Percentiles rank a stretch among this genome's conserved stretches.
These are phyloP conservation scores for Grifola frondosa DNA, from an alignment of 1,284 basidiomycete species.

Conservation along the genomic window DNA sequence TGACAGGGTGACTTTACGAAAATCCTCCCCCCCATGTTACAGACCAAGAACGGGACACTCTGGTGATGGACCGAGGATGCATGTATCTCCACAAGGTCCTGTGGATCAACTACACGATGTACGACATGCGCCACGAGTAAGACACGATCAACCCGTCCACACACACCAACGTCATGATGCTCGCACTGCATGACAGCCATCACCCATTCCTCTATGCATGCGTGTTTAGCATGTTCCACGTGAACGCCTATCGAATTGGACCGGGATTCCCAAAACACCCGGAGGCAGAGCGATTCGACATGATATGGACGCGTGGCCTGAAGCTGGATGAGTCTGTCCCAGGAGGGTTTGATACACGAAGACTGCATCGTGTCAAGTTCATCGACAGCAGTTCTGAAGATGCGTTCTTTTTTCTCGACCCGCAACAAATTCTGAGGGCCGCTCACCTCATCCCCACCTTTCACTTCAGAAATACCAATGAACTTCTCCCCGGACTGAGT, in stretches of 20 bases:
- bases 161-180: slow-evolving; percentile 36
- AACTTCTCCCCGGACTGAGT: slow-evolving; percentile 20
- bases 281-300: slow-evolving; percentile 20
- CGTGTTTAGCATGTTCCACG: slow-evolving; percentile 23
- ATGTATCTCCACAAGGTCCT: slow-evolving; percentile 24
- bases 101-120: slow-evolving; percentile 43
- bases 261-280: too few species aligned
- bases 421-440: slow-evolving; percentile 32
- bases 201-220: slow-evolving; percentile 23
- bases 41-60: too few species aligned
- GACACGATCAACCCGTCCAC: slow-evolving; percentile 37
- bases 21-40: too few species aligned
- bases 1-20: too few species aligned
- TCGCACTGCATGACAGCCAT: slow-evolving; percentile 5
- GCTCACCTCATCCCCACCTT: slow-evolving; percentile 40
- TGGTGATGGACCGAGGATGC: too few species aligned
- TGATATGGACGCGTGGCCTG: slow-evolving; percentile 40
- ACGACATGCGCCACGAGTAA: slow-evolving; percentile 36
- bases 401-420: slow-evolving; percentile 43
- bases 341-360: slow-evolving; percentile 17
- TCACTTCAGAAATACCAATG: slow-evolving; percentile 20
- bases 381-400: slow-evolving; percentile 20
- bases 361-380: slow-evolving; percentile 36
- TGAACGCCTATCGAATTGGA: slow-evolving; percentile 10
- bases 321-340: slow-evolving; percentile 16